Evolutionary conservation across 164 flowering plant species (phyloP), one percentile per base, ranked within the genome.

Genomic region (Dillenia turbinata): DNA sequence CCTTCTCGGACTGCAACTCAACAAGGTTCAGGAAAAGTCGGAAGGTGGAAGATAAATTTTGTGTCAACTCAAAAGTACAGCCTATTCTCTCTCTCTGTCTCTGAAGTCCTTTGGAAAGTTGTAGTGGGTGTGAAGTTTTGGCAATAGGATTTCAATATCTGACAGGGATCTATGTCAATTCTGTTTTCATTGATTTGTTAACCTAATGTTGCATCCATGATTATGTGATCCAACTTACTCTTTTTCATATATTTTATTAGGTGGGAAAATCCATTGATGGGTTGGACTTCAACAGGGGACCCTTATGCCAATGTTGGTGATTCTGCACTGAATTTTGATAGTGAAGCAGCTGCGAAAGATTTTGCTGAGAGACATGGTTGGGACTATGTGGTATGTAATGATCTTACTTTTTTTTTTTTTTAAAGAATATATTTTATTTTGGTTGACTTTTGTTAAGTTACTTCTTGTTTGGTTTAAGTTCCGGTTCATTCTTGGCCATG

Each of bases 181-280:
- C 0, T 33, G 40, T 33, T 33, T 33, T 33, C 1, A 0, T 33
- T 33, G 6, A 33, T 33, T 33, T 33, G 7, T 33, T 33, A 33
- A 7, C 40, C 40, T 33, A 33, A 33, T 33, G 40, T 33, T 33
- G 40, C 40, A 33, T 7, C 40, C 40, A 33, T 5, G 40, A 33
- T 33, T 33, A 33, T 33, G 40, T 33, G 40, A 33, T 33, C 40
- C 40, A 33, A 33, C 40, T 33, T 33, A 33, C 40, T 33, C 1
- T 33, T 33, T 33, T 33, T 33, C 40, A 33, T 33, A 33, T 33
- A 33, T 33, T 33, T 33, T 33, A 33, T 5, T 61, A 94, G 99
- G 81, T 94, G 99, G 97, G 99, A 91, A 76, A 94, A 94, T 77
- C 99, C 96, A 52, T 75, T 95, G 84, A 95, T 95, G 96, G 97